Percentiles rank a stretch among this genome's conserved stretches.
Conservation (phyloP, 2,329 filamentous ascomycete genomes). For the Fusarium sp. region DNA sequence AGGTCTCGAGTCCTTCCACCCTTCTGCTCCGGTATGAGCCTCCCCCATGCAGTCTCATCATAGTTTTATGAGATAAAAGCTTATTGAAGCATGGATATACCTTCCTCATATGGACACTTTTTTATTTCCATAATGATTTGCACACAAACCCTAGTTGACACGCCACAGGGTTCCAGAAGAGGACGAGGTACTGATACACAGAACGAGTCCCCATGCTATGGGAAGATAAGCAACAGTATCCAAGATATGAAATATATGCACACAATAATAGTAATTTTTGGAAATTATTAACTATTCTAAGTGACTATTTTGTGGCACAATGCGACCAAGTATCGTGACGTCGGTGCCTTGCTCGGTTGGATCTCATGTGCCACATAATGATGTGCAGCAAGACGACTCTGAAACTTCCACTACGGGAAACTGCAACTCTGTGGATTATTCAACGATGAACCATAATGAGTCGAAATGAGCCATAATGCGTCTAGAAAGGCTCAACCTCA, state of each 20-base stretch:
- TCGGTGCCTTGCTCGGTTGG: not conserved
- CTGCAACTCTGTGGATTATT: not conserved
- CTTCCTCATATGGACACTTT: not conserved
- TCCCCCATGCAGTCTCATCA: not conserved
- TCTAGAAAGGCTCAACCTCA: too few species aligned
- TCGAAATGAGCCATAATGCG: constrained; percentile 8
- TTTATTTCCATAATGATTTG: not conserved
- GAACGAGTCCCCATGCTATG: not conserved
- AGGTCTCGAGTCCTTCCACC: not conserved
- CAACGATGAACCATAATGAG: constrained; percentile 15
- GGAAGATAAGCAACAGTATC: not conserved
- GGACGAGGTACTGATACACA: not conserved
- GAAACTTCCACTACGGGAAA: not conserved
- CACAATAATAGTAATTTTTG: not conserved
- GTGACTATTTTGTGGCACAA: not conserved
- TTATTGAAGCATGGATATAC: not conserved
- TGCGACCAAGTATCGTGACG: not conserved
- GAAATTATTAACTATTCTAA: not conserved
- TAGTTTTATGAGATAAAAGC: not conserved
- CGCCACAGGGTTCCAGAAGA: not conserved
- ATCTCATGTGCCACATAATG: not conserved
- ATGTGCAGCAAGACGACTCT: constrained; percentile 4
- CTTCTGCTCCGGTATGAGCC: not conserved
- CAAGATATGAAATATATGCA: not conserved
- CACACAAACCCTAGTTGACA: not conserved